Evolutionary conservation across 2,329 filamentous ascomycete genomes (phyloP), one percentile per base, ranked within the genome.

Genomic region (Talaromyces sp.): DNA sequence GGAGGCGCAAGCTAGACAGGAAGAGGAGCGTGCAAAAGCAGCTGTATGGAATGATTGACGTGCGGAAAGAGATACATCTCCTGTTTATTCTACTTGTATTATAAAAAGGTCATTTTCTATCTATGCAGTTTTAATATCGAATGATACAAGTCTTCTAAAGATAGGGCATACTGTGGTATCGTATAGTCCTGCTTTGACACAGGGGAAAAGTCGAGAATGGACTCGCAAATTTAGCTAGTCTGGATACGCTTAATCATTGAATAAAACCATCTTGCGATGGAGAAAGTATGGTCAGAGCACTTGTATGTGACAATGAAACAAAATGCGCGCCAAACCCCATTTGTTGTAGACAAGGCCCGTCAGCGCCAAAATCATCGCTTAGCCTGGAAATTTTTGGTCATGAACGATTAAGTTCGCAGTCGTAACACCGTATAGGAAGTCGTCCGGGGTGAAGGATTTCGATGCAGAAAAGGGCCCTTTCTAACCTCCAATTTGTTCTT

Each of bases 401-500:
- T 48, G 10, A 35, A 21, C 6, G 5, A 46, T 19, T 33, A 13
- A 35, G 21, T 28, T 48, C 45, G n/a, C 25, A 13, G 45, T 48
- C 45, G 45, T 48, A 48, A 46, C 15, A 52, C 19, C 46, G 19
- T 43, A 45, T 43, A 57, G 11, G n/a, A 39, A 11, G 46, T 43
- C 22, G 17, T 48, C 22, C 25, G 17, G 45, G 33, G 39, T 31
- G 13, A 40, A 51, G 33, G 21, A 33, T 19, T 51, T 31, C 17
- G n/a, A 22, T 8, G 9, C 11, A n/a, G 6, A 19, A 25, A 28
- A n/a, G 33, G 31, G 40, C 15, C 28, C 4, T 11, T 59, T 56
- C 65, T 58, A 73, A 17, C 92, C 93, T 61, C 94, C 94, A 62
- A 97, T 94, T 78, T 99, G 94, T 75, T 99, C 94, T 74, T 97